Evolutionary conservation across 352 stramenopile species (phyloP), one percentile per base, ranked within the genome.

Genomic region (Pythium apleroticum): DNA sequence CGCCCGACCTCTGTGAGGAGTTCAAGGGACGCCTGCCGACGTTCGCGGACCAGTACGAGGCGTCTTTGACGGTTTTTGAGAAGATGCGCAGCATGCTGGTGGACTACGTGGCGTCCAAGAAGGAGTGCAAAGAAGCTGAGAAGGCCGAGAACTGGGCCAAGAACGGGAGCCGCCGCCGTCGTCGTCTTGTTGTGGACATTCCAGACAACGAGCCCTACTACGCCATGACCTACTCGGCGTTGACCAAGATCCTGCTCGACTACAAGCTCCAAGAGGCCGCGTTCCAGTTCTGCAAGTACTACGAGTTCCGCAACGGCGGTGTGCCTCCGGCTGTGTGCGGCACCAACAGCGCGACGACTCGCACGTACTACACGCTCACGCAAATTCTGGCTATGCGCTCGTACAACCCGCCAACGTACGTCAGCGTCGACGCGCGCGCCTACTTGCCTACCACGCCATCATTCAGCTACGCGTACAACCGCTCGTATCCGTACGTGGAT

Each of bases 241-340:
- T 65, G 2, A 33, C 20, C 20, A 49, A 52, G 48, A 30, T 65
- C 22, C 1, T 65, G 7, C 33, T 57, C 31, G 48, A 65, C 22
- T 65, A 65, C 27, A n/a, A 35, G 14, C 30, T 65, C 4, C 59
- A 65, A 22, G 33, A 65, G 9, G 59, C 59, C 8, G 59, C 59
- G 46, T 57, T 58, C 48, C 59, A 65, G 49, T 65, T 65, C 27
- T 65, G 59, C 59, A 58, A 65, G 59, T 65, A 52, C 35, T 65
- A 59, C 59, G 59, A 65, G 50, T 65, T 50, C 37, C 37, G 43
- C 14, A 65, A 65, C 24, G 59, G 59, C 14, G 59, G 59, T 20
- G 28, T 65, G 1, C 22, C 31, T 1, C 59, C 59, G 3, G 17
- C 59, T 0, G 53, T 65, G 59, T 65, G 59, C 24, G 35, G 48